Evolutionary conservation across 2,329 filamentous ascomycete genomes (phyloP).

Genomic region (Monilinia aucupariae): DNA sequence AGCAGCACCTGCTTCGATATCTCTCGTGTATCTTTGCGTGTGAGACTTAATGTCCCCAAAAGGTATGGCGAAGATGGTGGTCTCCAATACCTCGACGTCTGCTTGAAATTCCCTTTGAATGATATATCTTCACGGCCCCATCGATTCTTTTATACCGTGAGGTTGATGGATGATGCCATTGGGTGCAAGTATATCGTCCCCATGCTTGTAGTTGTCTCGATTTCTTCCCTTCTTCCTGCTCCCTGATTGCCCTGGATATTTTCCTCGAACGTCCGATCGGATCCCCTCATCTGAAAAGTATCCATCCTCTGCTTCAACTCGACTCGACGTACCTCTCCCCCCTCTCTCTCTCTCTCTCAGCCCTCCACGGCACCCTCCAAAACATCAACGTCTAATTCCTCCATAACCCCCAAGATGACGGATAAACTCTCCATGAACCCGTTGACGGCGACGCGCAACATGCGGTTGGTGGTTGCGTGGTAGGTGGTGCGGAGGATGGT

Average conservation of each 20-base stretch:
- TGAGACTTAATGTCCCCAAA: too few relatives aligned
- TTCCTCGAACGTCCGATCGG: too few relatives aligned
- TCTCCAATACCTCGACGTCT: neutral
- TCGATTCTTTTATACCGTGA: neutral
- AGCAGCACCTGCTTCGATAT: constrained; percentile 17
- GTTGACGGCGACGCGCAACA: constrained; percentile 94
- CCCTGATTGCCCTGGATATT: too few relatives aligned
- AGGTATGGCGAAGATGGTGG: too few relatives aligned
- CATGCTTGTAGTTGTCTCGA: too few relatives aligned
- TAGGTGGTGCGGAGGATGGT: constrained; percentile 44
- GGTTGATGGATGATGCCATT: neutral
- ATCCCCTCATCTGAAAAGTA: too few relatives aligned
- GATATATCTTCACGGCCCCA: too few relatives aligned
- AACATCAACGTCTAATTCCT: constrained; percentile 81
- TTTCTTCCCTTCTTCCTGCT: too few relatives aligned
- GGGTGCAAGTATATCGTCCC: neutral
- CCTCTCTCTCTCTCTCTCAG: too few relatives aligned
- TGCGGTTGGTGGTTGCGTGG: constrained; percentile 85
- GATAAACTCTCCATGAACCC: constrained; percentile 89
- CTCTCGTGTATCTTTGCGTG: neutral
- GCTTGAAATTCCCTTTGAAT: too few relatives aligned
- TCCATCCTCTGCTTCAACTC: too few relatives aligned
- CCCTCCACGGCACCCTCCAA: constrained; percentile 41
- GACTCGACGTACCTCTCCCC: too few relatives aligned
- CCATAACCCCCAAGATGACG: constrained; percentile 83